Evolutionary conservation across 495 filamentous ascomycete genomes (phyloP).

Genomic region (Cryomyces antarcticus): DNA sequence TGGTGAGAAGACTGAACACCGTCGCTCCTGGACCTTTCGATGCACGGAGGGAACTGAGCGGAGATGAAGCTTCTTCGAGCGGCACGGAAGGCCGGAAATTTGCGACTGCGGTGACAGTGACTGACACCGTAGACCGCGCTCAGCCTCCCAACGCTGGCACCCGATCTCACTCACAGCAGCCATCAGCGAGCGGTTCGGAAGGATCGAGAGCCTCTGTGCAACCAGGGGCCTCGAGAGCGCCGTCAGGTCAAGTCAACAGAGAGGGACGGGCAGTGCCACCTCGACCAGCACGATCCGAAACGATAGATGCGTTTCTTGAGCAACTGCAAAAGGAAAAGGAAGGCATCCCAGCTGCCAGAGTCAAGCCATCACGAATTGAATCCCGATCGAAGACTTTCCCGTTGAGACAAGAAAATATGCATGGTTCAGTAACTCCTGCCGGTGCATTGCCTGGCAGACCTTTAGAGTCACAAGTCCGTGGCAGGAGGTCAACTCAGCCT

Average conservation of each 20-base stretch:
- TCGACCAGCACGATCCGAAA: slow-evolving; percentile 9
- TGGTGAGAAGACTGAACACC: not conserved
- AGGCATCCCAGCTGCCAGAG: not conserved
- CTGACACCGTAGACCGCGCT: too few species aligned
- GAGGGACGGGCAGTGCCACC: slow-evolving; percentile 1
- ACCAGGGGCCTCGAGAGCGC: not conserved
- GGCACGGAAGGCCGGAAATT: too few species aligned
- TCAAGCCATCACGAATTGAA: slow-evolving; percentile 1
- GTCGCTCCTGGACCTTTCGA: slow-evolving; percentile 1
- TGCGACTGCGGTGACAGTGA: too few species aligned
- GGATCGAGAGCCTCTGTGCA: not conserved
- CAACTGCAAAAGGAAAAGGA: slow-evolving; percentile 10
- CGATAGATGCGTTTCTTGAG: slow-evolving; percentile 14
- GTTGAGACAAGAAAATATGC: not conserved
- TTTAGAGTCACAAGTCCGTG: too few species aligned
- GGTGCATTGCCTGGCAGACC: too few species aligned
- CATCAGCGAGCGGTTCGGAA: slow-evolving; percentile 8
- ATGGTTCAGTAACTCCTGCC: too few species aligned
- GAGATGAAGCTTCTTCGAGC: not conserved
- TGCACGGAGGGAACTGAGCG: slow-evolving; percentile 1
- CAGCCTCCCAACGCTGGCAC: too few species aligned
- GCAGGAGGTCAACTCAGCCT: too few species aligned
- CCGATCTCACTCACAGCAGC: slow-evolving; percentile 1
- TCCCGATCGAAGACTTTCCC: slow-evolving; percentile 12
- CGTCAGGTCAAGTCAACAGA: not conserved